Evolutionary conservation across 345 rosid species (phyloP).

Genomic region (Gossypium thurberi): DNA sequence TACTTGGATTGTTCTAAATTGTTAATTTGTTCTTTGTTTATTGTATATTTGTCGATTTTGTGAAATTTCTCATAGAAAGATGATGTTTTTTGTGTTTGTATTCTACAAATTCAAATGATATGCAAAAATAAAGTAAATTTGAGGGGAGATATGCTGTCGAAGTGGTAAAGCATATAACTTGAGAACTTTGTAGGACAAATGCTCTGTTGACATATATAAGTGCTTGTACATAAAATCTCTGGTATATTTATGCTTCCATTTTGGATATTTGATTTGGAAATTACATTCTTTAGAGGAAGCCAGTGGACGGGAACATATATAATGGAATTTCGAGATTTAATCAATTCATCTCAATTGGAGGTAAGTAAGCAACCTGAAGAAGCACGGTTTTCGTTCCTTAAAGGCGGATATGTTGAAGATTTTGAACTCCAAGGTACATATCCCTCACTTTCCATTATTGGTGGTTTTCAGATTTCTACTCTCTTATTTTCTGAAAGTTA

Average conservation of each 20-base stretch:
- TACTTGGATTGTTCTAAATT: not conserved
- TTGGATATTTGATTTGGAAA: not conserved
- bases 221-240: not conserved
- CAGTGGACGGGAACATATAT: slow-evolving; percentile 87
- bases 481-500: not conserved
- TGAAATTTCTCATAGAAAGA: not conserved
- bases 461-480: not conserved
- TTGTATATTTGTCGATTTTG: not conserved
- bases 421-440: slow-evolving; percentile 37
- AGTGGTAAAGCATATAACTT: not conserved
- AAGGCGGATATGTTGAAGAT: slow-evolving; percentile 79
- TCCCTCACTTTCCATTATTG: not conserved
- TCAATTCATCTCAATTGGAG: slow-evolving; percentile 37
- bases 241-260: slow-evolving; percentile 4
- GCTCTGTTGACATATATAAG: not conserved
- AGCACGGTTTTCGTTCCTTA: slow-evolving; percentile 80
- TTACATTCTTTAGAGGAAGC: slow-evolving; percentile 50
- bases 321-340: slow-evolving; percentile 69
- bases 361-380: slow-evolving; percentile 46
- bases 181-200: not conserved
- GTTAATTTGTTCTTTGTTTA: not conserved
- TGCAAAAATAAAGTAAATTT: not conserved
- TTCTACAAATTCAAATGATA: not conserved
- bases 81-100: not conserved
- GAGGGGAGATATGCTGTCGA: not conserved